Evolutionary conservation across 768 basidiomycete genomes (phyloP).

Genomic region (Suillus discolor): DNA sequence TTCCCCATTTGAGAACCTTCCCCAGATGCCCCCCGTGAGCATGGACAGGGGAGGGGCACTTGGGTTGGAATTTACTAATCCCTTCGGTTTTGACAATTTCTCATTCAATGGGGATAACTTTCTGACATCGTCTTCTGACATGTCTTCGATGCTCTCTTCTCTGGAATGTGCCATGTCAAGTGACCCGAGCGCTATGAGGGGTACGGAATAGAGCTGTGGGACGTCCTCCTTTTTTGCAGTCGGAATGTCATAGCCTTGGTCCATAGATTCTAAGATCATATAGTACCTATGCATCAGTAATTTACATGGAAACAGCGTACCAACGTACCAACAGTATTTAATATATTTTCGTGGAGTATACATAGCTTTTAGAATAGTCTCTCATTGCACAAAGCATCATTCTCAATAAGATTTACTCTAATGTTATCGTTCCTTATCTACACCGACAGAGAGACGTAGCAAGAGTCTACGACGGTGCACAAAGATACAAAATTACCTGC

Average conservation of each 20-base stretch:
- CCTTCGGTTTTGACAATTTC: not conserved
- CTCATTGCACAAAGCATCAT: not conserved
- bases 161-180: not conserved
- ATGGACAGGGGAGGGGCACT: slow-evolving; percentile 1
- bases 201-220: not conserved
- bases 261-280: not conserved
- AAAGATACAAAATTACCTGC: not conserved
- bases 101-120: not conserved
- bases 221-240: not conserved
- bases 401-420: not conserved
- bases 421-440: not conserved
- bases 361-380: not conserved
- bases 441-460: too few relatives aligned
- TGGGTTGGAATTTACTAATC: not conserved
- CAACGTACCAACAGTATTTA: slow-evolving; percentile 2
- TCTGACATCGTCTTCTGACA: not conserved
- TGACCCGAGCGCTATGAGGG: not conserved
- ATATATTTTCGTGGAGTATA: not conserved
- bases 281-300: not conserved
- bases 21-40: not conserved
- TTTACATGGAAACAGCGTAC: not conserved
- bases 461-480: too few relatives aligned
- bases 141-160: not conserved
- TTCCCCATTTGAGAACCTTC: not conserved
- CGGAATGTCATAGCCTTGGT: not conserved